A percentile compares a stretch with the other conserved stretches of the same genome.
Conservation (phyloP, 1,139 yeast species). For the Saccharomyces uvarum region DNA sequence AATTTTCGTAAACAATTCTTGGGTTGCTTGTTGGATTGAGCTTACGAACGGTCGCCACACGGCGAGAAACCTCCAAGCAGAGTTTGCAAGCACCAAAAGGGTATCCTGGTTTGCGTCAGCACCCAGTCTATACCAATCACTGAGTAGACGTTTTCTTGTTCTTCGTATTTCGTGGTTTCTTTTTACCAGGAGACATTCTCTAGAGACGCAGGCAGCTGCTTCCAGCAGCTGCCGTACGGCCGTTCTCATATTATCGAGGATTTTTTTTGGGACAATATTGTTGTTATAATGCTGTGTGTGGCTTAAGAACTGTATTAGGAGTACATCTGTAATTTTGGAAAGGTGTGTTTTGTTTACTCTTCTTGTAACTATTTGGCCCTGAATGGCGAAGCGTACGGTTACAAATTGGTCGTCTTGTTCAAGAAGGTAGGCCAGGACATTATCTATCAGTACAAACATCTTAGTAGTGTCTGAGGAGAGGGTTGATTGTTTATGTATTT, state of each 20-base stretch:
- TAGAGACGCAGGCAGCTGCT: conserved; percentile 73
- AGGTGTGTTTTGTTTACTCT: conserved; percentile 24
- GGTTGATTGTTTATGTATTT: conserved; percentile 1
- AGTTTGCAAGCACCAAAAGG: background rate
- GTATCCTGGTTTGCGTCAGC: conserved; percentile 63
- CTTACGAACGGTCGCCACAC: conserved; percentile 37
- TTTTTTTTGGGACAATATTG: conserved; percentile 23
- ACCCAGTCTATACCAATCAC: conserved; percentile 88
- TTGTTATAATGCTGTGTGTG: conserved; percentile 50
- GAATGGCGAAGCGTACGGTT: conserved; percentile 6
- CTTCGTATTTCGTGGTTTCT: conserved; percentile 62
- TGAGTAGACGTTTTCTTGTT: conserved; percentile 69
- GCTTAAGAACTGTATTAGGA: conserved; percentile 63
- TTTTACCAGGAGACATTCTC: conserved; percentile 73
- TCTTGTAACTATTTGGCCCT: conserved; percentile 2
- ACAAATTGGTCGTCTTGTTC: background rate
- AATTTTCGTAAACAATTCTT: background rate
- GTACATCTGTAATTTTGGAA: conserved; percentile 53
- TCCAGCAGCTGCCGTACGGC: conserved; percentile 75
- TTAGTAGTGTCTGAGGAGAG: conserved; percentile 55
- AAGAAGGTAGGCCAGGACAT: conserved; percentile 1
- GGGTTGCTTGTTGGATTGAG: conserved; percentile 47
- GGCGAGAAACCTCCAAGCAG: background rate
- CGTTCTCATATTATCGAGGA: conserved; percentile 58
- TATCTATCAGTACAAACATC: conserved; percentile 1